Percentiles rank a stretch among this genome's conserved stretches.
phyloP scores from a whole-genome alignment of 108 stramenopile species.

The Conticribra weissflogii region DNA sequence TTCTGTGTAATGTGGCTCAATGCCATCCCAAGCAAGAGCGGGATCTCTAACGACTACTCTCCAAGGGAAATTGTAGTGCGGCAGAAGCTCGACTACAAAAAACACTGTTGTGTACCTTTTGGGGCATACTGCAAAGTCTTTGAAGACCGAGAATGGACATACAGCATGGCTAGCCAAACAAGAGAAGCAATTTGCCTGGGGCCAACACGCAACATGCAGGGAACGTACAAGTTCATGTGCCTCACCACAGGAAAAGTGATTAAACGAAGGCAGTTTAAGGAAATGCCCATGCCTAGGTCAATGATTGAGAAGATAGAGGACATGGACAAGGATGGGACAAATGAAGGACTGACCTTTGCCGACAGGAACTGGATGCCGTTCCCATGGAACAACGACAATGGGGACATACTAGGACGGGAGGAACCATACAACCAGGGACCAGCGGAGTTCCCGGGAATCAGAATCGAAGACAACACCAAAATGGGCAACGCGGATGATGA shows the following conservation, averaged over 20 bases:
- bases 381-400: no score
- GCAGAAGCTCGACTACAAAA: no score
- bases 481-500: no score
- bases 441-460: no score
- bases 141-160: not conserved
- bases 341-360: no score
- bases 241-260: not conserved
- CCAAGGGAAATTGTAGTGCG: not conserved
- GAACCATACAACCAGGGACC: no score
- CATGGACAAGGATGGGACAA: no score
- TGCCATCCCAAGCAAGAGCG: not conserved
- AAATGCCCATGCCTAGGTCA: no score
- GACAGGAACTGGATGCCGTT: no score
- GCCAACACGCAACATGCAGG: not conserved
- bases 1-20: conserved; percentile 1
- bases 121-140: not conserved
- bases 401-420: no score
- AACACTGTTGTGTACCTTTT: not conserved
- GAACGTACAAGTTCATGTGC: not conserved
- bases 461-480: no score
- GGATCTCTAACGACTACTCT: not conserved
- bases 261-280: not conserved
- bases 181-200: not conserved
- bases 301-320: no score
- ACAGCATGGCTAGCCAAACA: not conserved